A percentile compares a stretch with the other conserved stretches of the same genome.
These are phyloP conservation scores for Scutellaria galericulata DNA, from an alignment of 257 asterid species.

Conservation along the genomic window DNA sequence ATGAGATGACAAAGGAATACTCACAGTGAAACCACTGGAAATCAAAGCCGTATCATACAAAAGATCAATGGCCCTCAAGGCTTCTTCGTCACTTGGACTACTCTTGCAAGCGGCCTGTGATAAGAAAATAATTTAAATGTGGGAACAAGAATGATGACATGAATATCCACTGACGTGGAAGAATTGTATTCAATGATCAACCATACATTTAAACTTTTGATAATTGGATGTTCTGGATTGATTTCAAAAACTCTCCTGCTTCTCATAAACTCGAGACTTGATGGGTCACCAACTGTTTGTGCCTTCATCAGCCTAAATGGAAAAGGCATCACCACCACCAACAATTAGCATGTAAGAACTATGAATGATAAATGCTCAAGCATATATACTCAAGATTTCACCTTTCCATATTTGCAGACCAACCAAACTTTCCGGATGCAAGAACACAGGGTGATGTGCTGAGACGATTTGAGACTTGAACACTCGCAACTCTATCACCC, in stretches of 20 bases:
- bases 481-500: slow-evolving; percentile 85
- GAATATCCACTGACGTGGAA: neutral
- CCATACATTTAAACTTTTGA: slow-evolving; percentile 74
- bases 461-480: slow-evolving; percentile 90
- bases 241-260: slow-evolving; percentile 94
- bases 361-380: neutral
- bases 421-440: slow-evolving; percentile 96
- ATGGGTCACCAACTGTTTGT: slow-evolving; percentile 74
- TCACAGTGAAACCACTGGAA: slow-evolving; percentile 95
- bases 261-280: slow-evolving; percentile 83
- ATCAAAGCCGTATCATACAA: slow-evolving; percentile 86
- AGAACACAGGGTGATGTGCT: slow-evolving; percentile 96
- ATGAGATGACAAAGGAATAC: slow-evolving; percentile 27
- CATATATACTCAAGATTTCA: slow-evolving; percentile 30
- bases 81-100: slow-evolving; percentile 86
- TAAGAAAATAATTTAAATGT: slow-evolving; percentile 8
- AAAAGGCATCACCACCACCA: neutral
- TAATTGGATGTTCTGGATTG: slow-evolving; percentile 90
- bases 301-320: slow-evolving; percentile 89
- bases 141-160: neutral
- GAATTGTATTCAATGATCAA: slow-evolving; percentile 11
- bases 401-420: slow-evolving; percentile 99
- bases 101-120: slow-evolving; percentile 79
- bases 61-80: slow-evolving; percentile 91
- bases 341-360: slow-evolving; percentile 13